phyloP scores from a whole-genome alignment of 495 filamentous ascomycete species.

The Aspergillus nidulans region DNA sequence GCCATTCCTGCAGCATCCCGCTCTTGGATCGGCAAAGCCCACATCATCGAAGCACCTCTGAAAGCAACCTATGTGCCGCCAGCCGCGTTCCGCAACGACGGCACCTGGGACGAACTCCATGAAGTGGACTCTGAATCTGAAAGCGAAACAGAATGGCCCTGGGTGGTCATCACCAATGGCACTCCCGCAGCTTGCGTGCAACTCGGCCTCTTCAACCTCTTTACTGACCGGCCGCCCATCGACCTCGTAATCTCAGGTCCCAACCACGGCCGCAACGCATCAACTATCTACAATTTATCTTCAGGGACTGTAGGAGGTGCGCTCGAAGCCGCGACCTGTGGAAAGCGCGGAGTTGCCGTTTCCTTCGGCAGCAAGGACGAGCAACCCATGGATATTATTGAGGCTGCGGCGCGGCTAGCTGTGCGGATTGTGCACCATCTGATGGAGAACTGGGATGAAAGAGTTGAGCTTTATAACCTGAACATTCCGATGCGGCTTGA shows the following conservation, averaged over 20 bases:
- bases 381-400: constrained; percentile 64
- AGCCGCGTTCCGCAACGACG: constrained; percentile 52
- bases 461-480: constrained; percentile 78
- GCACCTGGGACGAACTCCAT: constrained; percentile 33
- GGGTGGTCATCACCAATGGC: constrained; percentile 78
- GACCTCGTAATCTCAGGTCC: constrained; percentile 88
- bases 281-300: constrained; percentile 82
- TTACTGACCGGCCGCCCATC: constrained; percentile 64
- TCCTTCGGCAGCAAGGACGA: constrained; percentile 78
- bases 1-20: constrained; percentile 85
- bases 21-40: constrained; percentile 97
- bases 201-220: constrained; percentile 86
- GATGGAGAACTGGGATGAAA: constrained; percentile 63
- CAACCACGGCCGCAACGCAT: constrained; percentile 93
- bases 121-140: constrained; percentile 39
- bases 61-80: constrained; percentile 79
- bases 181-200: constrained; percentile 86
- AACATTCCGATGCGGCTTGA: constrained; percentile 72
- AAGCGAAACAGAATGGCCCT: constrained; percentile 41
- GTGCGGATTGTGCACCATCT: constrained; percentile 73
- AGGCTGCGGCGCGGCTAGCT: constrained; percentile 60
- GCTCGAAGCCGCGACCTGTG: constrained; percentile 83
- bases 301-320: constrained; percentile 90
- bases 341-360: constrained; percentile 70
- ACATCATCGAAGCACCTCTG: constrained; percentile 80